Base-by-base conservation (phyloP, 352 stramenopile genomes). In the Phytophthora parvispora region DNA sequence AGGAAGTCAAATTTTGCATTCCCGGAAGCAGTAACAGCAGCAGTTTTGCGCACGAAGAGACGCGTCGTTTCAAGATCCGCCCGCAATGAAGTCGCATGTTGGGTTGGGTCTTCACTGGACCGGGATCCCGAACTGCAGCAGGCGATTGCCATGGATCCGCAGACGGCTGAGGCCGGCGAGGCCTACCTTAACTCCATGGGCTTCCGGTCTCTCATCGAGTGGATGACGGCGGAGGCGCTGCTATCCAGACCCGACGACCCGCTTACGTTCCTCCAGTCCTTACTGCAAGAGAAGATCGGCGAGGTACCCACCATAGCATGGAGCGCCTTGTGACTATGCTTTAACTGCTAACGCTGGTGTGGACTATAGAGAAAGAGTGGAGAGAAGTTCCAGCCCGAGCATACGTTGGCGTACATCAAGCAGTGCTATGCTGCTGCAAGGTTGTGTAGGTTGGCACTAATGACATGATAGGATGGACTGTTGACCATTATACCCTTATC, bases 201-300 rank as follows among this genome's bases (percentile, higher is more conserved):
- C 58, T 98, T 97, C 64, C 92, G 92, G 51, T 95, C 90, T 48
- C 80, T 98, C 45, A 94, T 97, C 64, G 92, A 98, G 74, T 98
- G 90, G 88, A 72, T 98, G 70, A 97, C 91, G 27, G 92, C 92
- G 2, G 92, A 98, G 55, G 80, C 88, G 28, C 78, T 98, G 53
- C 60, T 97, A 29, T 90, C 87, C 18, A 80, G 90, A 45, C 90
- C 92, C 0, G 87, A 97, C 20, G 92, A 98, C 62, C 92, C 92
- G 18, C 64, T 98, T n/a, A 75, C 69, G 10, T 97, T 97, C 59
- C 81, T 97, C 24, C 81, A 85, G 24, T 76, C 84, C 13, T 77
- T 97, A 40, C 64, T 95, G 16, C 85, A 96, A 43, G 85, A 97
- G 51, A 97, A 97, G 63, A 75, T 98, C 22, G 74, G 58, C 27